Conservation (phyloP, 192 early-diverging fungal species). For the Backusella parvicylindrica region DNA sequence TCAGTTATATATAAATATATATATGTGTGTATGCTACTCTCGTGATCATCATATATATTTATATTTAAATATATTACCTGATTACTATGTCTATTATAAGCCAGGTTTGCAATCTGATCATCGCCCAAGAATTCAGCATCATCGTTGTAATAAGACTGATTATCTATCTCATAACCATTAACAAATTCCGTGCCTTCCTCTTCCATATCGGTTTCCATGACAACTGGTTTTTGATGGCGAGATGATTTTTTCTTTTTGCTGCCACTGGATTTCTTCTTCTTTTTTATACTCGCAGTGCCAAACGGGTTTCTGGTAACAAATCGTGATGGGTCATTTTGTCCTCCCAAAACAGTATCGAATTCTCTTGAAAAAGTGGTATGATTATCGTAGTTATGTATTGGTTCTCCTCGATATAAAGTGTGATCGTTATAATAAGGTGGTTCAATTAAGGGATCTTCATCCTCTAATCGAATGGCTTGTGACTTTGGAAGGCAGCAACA, state of each 20-base stretch:
- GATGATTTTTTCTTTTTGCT: constrained; percentile 2
- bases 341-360: constrained; percentile 10
- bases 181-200: constrained; percentile 6
- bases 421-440: constrained; percentile 30
- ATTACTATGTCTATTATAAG: constrained; percentile 15
- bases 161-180: neutral
- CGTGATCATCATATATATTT: neutral
- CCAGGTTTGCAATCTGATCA: constrained; percentile 24
- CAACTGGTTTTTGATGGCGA: neutral
- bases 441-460: constrained; percentile 10
- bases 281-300: constrained; percentile 13
- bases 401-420: constrained; percentile 3
- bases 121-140: constrained; percentile 31
- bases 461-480: constrained; percentile 20
- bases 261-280: constrained; percentile 7
- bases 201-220: constrained; percentile 18
- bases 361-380: neutral
- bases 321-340: constrained; percentile 7
- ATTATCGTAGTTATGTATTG: constrained; percentile 10
- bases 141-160: neutral
- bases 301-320: constrained; percentile 29
- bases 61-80: constrained; percentile 12
- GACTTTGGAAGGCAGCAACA: constrained; percentile 24
- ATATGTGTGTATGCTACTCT: neutral
- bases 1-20: neutral